Conservation (phyloP, 495 filamentous ascomycete genomes). For the Penicillium flavigenum region DNA sequence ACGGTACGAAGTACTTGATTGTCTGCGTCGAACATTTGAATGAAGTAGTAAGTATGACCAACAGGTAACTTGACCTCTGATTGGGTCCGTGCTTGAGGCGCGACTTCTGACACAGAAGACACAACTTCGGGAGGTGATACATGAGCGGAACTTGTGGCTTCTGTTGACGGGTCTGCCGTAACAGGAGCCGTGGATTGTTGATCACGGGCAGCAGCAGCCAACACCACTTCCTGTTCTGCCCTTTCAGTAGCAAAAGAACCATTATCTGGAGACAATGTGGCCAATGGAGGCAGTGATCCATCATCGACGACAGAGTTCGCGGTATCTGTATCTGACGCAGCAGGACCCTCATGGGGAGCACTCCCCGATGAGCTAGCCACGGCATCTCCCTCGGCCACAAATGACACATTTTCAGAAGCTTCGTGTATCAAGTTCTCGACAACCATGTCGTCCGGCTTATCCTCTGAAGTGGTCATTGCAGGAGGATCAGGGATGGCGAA, state of each 20-base stretch:
- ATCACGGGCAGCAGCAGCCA: slow-evolving; percentile 30
- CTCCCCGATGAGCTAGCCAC: slow-evolving; percentile 38
- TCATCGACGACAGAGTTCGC: not conserved
- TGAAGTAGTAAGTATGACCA: slow-evolving; percentile 49
- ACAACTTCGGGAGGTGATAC: slow-evolving; percentile 2
- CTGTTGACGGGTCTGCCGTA: slow-evolving; percentile 7
- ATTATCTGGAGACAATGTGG: slow-evolving; percentile 17
- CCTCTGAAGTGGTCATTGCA: slow-evolving; percentile 21
- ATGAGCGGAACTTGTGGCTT: slow-evolving; percentile 3
- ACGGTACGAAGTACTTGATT: slow-evolving; percentile 51
- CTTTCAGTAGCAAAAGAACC: slow-evolving; percentile 14
- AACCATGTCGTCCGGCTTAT: slow-evolving; percentile 40
- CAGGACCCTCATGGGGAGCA: not conserved
- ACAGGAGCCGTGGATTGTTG: slow-evolving; percentile 19
- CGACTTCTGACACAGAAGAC: slow-evolving; percentile 1
- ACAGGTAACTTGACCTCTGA: slow-evolving; percentile 30
- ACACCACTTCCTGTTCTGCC: slow-evolving; percentile 25
- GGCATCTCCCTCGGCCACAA: slow-evolving; percentile 26
- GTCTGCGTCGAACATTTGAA: slow-evolving; percentile 53
- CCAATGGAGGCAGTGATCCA: slow-evolving; percentile 4
- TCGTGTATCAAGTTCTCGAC: slow-evolving; percentile 29
- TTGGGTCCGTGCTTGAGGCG: slow-evolving; percentile 4
- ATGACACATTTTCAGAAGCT: slow-evolving; percentile 21
- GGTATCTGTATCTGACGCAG: not conserved
- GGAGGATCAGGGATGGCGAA: slow-evolving; percentile 46